phyloP scores from a whole-genome alignment of 2,329 filamentous ascomycete genomes.

The Leptographium galeiforme region DNA sequence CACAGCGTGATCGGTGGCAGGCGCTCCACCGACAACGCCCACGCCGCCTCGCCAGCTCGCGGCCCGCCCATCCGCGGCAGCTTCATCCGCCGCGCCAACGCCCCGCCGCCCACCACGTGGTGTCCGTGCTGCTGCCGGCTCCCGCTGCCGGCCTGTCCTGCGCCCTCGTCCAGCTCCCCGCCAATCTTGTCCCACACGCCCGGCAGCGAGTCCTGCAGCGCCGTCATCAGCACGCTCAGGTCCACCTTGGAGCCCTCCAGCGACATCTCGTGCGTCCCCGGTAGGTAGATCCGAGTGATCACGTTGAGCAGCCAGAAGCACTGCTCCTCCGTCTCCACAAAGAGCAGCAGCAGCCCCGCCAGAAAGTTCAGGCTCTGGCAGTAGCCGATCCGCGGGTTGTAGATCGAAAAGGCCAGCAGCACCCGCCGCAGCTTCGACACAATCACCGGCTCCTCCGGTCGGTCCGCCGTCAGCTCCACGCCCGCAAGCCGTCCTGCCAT shows the following conservation, averaged over 20 bases:
- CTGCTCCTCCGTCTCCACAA: constrained; percentile 79
- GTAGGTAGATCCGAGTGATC: constrained; percentile 76
- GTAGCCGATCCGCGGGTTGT: constrained; percentile 86
- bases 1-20: constrained; percentile 85
- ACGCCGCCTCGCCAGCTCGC: constrained; percentile 22
- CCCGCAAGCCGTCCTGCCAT: background rate
- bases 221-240: constrained; percentile 81
- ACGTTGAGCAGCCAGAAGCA: constrained; percentile 88
- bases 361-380: constrained; percentile 95
- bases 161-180: constrained; percentile 27
- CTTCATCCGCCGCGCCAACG: constrained; percentile 23
- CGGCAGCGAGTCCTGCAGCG: constrained; percentile 71
- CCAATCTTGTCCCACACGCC: constrained; percentile 80
- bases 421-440: constrained; percentile 73
- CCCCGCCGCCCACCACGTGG: constrained; percentile 3
- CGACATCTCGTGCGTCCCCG: constrained; percentile 81
- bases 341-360: constrained; percentile 76
- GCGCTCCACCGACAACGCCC: constrained; percentile 22
- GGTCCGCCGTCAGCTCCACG: constrained; percentile 15
- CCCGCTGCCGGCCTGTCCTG: constrained; percentile 16
- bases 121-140: background rate
- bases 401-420: constrained; percentile 76
- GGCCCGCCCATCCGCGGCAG: constrained; percentile 24
- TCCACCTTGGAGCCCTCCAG: constrained; percentile 90
- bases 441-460: constrained; percentile 54